Evolutionary conservation across 352 stramenopile genomes (phyloP).

Genomic region (Hyaloperonospora brassicae): DNA sequence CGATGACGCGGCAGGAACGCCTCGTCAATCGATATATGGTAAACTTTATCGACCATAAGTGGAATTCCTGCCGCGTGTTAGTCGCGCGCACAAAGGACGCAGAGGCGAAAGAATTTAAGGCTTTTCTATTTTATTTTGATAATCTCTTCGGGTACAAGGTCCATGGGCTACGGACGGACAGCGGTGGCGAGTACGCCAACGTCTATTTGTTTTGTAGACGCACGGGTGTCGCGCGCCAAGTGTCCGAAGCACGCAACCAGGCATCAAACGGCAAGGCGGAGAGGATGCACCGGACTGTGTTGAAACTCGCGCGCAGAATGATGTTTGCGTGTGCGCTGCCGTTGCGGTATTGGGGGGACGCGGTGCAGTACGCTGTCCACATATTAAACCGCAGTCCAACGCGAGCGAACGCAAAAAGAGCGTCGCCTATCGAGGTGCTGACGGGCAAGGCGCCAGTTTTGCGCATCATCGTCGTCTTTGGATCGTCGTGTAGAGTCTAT

Average conservation of each 20-base stretch:
- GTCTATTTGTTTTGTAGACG: constrained; percentile 19
- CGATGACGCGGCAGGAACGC: too few species aligned
- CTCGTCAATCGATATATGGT: background rate
- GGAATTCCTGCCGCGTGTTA: background rate
- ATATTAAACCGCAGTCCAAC: constrained; percentile 23
- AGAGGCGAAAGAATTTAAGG: constrained; percentile 1
- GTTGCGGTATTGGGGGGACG: constrained; percentile 22
- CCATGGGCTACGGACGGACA: constrained; percentile 13
- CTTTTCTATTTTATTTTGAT: constrained; percentile 13
- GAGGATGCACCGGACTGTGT: constrained; percentile 24
- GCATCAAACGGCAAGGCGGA: constrained; percentile 27
- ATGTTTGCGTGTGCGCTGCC: constrained; percentile 19
- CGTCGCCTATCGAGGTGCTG: constrained; percentile 6
- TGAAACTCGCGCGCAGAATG: constrained; percentile 27
- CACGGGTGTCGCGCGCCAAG: constrained; percentile 16
- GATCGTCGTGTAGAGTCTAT: constrained; percentile 1
- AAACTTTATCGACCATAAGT: background rate
- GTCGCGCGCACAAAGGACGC: background rate
- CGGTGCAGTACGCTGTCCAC: constrained; percentile 22
- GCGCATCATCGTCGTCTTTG: background rate
- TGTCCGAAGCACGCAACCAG: constrained; percentile 7
- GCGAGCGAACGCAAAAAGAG: constrained; percentile 6
- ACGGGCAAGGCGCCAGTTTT: background rate
- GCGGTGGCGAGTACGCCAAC: constrained; percentile 23
- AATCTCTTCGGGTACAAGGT: constrained; percentile 9